Base-by-base conservation (phyloP, 2,329 filamentous ascomycete species). In the Fusarium sp. region DNA sequence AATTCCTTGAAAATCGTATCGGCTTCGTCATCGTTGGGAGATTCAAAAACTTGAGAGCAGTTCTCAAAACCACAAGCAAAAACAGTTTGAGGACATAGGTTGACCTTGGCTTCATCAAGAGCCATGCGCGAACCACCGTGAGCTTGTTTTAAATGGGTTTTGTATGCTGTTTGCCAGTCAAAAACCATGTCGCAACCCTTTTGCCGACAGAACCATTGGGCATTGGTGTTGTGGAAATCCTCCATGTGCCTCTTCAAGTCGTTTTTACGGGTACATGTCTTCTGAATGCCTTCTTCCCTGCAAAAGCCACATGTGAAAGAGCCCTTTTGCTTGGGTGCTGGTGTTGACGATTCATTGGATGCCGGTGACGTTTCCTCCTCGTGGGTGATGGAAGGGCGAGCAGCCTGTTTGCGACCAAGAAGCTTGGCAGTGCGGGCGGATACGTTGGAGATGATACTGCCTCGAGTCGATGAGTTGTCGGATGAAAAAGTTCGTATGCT, bases 231-330 rank as follows among this genome's bases (percentile, higher is more conserved):
- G 73, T 87, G 85, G 58, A 86, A 86, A 67, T 85, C 82, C 61
- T 86, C 83, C 38, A 87, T 85, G 60, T 87, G 85, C 18, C 85
- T 82, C 73, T 86, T 86, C 53, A 87, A 77, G 64, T 87, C 85
- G 66, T 86, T 85, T 70, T 86, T 85, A 18, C 85, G 83, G 10
- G 83, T 85, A 68, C 84, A 85, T 8, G 83, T 84, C 73, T 84
- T 82, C 58, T 80, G 73, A 58, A 85, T 84, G 33, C 78, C 79
- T 61, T 80, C 81, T 71, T 86, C 85, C 42, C 80, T 80, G 72
- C 85, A 86, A 61, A 86, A 85, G 15, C 79, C 80, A 65, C 80
- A 81, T 63, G 82, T 82, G 69, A 85, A 80, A 10, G 81, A 79
- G 16, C 81, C 79, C 59, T 83, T 83, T 53, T 82, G 82, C 64